Evolutionary conservation across 2,329 filamentous ascomycete species (phyloP), one percentile per base, ranked within the genome.

Genomic region (Lomentospora prolificans): DNA sequence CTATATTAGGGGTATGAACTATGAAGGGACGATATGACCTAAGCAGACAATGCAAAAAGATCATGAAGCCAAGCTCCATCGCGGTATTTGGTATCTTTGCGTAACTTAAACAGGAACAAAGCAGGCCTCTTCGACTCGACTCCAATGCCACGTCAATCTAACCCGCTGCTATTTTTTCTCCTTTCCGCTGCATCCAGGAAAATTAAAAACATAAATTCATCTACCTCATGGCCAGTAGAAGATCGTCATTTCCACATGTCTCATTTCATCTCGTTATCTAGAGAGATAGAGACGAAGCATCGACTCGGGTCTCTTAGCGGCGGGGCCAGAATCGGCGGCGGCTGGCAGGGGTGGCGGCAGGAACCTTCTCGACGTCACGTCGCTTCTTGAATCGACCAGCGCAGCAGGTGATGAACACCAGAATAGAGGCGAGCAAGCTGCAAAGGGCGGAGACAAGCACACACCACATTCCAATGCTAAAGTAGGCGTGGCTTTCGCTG

Each of bases 391-490:
- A 61, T n/a, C 78, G 70, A 7, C 73, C 71, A 55, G 74, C 75
- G 69, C 77, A 84, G 75, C 82, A 86, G 5, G 80, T 81, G 61
- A 85, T 71, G 61, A 86, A 77, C 57, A 86, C 75, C 52, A 85
- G 61, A 55, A 82, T 59, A 19, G 77, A 76, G 7, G 75, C 82
- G 25, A 84, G 57, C 54, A 85, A 73, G 19, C 76, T 70, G 61
- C 75, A 72, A 58, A 84, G 69, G 59, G 79, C 79, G 2, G 77
- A 75, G 6, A 70, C 81, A 12, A 86, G 70, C 1, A 79, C 67
- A 8, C 79, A 78, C 82, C 82, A 87, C 44, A 83, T 75, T 14
- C 72, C 82, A 3, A 72, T 63, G 30, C 76, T 74, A 67, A 75
- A 87, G 44, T 66, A 63, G 22, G 82, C 82, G 17, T 62, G 65